Base-by-base conservation (phyloP, 2,329 filamentous ascomycete genomes). In the Claviceps sp. region DNA sequence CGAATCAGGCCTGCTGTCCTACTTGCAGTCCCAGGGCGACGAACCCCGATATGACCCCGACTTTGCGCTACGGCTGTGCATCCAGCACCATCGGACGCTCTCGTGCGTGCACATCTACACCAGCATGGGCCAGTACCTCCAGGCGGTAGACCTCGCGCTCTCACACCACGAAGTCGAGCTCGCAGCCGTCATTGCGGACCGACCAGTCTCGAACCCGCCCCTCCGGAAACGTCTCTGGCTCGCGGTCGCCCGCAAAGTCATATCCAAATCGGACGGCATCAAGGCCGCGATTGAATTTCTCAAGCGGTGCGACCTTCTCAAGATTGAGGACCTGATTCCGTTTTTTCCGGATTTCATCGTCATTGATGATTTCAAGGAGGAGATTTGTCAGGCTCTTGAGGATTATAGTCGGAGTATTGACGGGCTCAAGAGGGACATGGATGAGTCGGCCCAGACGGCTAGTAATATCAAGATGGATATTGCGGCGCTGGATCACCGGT, bases 311-410 rank as follows among this genome's bases (percentile, higher is more conserved):
- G 89, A 96, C 54, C 76, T 97, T 13, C 79, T 98, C 47, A 85
- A 86, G 56, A 98, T 98, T 56, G 93, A 98, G 69, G 93, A 98
- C 62, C 71, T 98, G 34, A 97, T 98, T 42, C 93, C 93, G 0
- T 96, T 98, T 73, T 98, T 98, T 70, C 93, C 93, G 0, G 93
- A 98, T 65, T 98, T 98, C 64, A 89, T 97, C 23, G 86, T 97
- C 49, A 97, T 98, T 55, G 93, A 98, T 64, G 93, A 97, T 66
- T 98, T 98, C 77, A 96, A 97, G 64, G 90, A 97, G 56, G 93
- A 98, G 65, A 97, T 98, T 39, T 98, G 93, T 69, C 76, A 81
- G 0, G 93, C 94, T 1, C 77, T 98, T 1, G 93, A 98, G 67
- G 87, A 94, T 56, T 98, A 98, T 70, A 86, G 83, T 46, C 85